Percentiles rank a stretch among this genome's conserved stretches.
Evolutionary conservation across 2,329 filamentous ascomycete species (phyloP).

Genomic region (Lomentospora prolificans): DNA sequence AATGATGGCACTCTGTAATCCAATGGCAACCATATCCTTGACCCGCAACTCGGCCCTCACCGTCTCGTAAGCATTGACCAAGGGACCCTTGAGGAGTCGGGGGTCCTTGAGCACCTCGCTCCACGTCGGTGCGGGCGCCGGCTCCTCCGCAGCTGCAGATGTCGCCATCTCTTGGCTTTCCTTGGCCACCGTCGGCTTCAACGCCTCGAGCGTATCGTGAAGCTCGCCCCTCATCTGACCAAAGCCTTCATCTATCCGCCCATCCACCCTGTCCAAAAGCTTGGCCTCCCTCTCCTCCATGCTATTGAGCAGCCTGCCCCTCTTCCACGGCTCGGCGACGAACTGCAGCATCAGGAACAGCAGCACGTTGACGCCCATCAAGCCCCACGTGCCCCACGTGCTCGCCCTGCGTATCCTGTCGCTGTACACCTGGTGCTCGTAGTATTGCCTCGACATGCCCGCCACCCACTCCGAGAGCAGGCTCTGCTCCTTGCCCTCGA

Average conservation of each 20-base stretch:
- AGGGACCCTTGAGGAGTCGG: slow-evolving; percentile 34
- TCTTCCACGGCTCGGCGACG: slow-evolving; percentile 85
- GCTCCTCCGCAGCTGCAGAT: slow-evolving; percentile 20
- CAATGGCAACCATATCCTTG: slow-evolving; percentile 58
- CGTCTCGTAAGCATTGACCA: slow-evolving; percentile 56
- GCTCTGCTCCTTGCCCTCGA: slow-evolving; percentile 73
- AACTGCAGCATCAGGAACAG: slow-evolving; percentile 80
- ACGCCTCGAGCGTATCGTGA: slow-evolving; percentile 14
- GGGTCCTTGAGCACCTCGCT: slow-evolving; percentile 31
- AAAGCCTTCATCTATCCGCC: slow-evolving; percentile 10
- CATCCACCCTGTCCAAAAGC: slow-evolving; percentile 35
- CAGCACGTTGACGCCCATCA: slow-evolving; percentile 94
- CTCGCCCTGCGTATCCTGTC: slow-evolving; percentile 93
- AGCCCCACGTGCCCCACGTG: slow-evolving; percentile 95
- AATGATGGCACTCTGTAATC: slow-evolving; percentile 54
- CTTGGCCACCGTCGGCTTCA: slow-evolving; percentile 19
- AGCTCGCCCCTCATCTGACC: slow-evolving; percentile 25
- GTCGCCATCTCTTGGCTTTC: slow-evolving; percentile 10
- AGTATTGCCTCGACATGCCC: slow-evolving; percentile 81
- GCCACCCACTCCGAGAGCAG: slow-evolving; percentile 66
- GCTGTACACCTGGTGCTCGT: slow-evolving; percentile 99
- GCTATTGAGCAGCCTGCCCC: slow-evolving; percentile 68
- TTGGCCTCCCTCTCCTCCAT: slow-evolving; percentile 70
- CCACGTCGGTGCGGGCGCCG: slow-evolving; percentile 25
- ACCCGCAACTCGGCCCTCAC: slow-evolving; percentile 52